Evolutionary conservation across 1,139 yeast species (phyloP).

Genomic region (Blastobotrys persicus): DNA sequence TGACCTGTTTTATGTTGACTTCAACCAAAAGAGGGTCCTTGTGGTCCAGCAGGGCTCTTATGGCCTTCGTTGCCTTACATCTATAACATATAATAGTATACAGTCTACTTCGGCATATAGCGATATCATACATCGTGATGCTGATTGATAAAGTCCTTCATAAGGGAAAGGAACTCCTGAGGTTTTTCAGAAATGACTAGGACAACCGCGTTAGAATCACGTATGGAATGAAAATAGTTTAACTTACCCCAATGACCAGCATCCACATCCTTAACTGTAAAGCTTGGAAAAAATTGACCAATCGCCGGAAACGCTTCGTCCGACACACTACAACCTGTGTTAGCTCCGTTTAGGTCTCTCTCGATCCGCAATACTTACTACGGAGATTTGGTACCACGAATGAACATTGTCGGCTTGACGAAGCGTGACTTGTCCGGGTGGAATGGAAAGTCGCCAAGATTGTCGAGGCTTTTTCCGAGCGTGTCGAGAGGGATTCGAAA

Average conservation of each 20-base stretch:
- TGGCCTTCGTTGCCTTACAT: too few species aligned
- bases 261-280: slow-evolving; percentile 69
- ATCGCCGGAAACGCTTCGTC: slow-evolving; percentile 78
- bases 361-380: slow-evolving; percentile 40
- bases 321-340: slow-evolving; percentile 47
- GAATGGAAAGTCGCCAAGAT: slow-evolving; percentile 75
- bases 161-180: slow-evolving; percentile 25
- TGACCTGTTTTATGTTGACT: too few species aligned
- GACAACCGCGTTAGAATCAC: too few species aligned
- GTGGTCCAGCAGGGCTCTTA: too few species aligned
- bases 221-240: too few species aligned
- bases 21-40: too few species aligned
- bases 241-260: slow-evolving; percentile 75
- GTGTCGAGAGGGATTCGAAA: slow-evolving; percentile 68
- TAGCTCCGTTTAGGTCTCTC: background rate
- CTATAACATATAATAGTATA: too few species aligned
- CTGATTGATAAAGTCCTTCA: slow-evolving; percentile 22
- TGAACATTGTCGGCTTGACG: slow-evolving; percentile 71
- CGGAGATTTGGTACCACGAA: slow-evolving; percentile 72
- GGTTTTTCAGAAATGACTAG: slow-evolving; percentile 32
- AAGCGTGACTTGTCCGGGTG: slow-evolving; percentile 54
- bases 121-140: background rate
- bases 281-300: slow-evolving; percentile 76
- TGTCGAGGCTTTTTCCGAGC: slow-evolving; percentile 59
- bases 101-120: too few species aligned